These are phyloP conservation scores for Ceratocystis lukuohia DNA, from an alignment of 2,329 filamentous ascomycete genomes.

Conservation along the genomic window DNA sequence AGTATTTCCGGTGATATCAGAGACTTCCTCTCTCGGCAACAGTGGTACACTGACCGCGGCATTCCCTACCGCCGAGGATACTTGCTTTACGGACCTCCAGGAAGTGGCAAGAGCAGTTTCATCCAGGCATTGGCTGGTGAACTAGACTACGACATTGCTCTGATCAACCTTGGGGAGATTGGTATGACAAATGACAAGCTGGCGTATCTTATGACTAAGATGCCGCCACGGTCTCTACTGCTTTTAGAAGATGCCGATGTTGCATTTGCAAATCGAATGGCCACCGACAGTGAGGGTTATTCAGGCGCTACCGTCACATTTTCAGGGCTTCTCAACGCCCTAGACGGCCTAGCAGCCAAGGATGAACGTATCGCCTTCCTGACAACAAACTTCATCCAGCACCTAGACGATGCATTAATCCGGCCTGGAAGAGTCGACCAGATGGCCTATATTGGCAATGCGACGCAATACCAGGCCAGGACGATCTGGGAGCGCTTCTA, in stretches of 20 bases:
- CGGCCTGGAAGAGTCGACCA: conserved; percentile 87
- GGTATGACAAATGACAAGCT: conserved; percentile 82
- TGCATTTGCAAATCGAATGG: conserved; percentile 70
- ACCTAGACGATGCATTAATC: conserved; percentile 77
- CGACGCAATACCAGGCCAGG: conserved; percentile 68
- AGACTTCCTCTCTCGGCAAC: conserved; percentile 64
- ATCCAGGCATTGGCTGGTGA: conserved; percentile 92
- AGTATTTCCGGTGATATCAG: conserved; percentile 64
- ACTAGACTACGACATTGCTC: conserved; percentile 81
- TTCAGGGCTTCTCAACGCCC: conserved; percentile 71
- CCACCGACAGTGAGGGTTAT: conserved; percentile 70
- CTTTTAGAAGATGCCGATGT: conserved; percentile 85
- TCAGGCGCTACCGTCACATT: conserved; percentile 83
- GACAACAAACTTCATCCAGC: conserved; percentile 87
- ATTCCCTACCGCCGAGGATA: conserved; percentile 88
- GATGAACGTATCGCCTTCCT: conserved; percentile 90
- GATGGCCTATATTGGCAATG: conserved; percentile 79
- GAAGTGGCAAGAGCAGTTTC: conserved; percentile 88
- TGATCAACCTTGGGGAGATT: conserved; percentile 79
- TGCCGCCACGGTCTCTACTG: conserved; percentile 70
- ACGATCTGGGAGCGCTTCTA: conserved; percentile 95
- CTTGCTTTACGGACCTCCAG: conserved; percentile 75
- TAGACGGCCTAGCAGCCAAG: conserved; percentile 86
- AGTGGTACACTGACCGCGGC: conserved; percentile 89
- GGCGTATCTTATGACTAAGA: conserved; percentile 71